Base-by-base conservation (phyloP, 2,329 filamentous ascomycete genomes). In the Cordyceps sp. region DNA sequence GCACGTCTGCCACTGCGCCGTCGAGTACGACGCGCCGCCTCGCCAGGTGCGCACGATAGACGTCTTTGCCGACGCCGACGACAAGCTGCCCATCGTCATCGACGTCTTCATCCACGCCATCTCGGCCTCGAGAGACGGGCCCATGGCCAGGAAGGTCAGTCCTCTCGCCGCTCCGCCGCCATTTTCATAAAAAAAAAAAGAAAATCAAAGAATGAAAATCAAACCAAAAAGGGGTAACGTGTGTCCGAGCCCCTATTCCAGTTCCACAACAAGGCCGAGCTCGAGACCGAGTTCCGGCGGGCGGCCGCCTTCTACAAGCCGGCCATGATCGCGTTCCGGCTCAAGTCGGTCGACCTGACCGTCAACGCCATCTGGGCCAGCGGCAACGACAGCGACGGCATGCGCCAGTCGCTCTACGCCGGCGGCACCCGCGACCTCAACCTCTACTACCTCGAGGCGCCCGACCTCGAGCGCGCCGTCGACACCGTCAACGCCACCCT, bases 91-190 rank as follows among this genome's bases (percentile, higher is more conserved):
- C 10, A 20, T 29, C 10, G 6, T 16, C 10, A 16, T 31, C 16
- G 29, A 31, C 16, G 29, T 31, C 15, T 31, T 31, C 16, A 12
- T 31, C 10, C 29, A 31, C 24, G 29, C 21, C 9, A 31, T 31
- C 9, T n/a, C 29, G 6, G n/a, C 29, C 16, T 31, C 29, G 1
- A 24, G 21, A 17, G 4, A 23, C 5, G 18, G 29, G 10, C n/a
- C 15, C 8, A 31, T 31, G 29, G 29, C 29, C 3, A 23, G 24
- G n/a, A 24, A 16, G 17, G 29, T 31, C 2, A 24, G 20, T 17
- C 12, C 4, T 6, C 4, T 15, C 10, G 4, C 6, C 13, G 4
- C 6, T 15, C 19, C 10, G 26, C 4, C 15, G 9, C 12, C 3
- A 9, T 13, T 7, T n/a, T 13, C 13, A 17, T 29, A n/a, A 6